Evolutionary conservation across 768 basidiomycete genomes (phyloP), one percentile per base, ranked within the genome.

Genomic region (Mycena belliarum): DNA sequence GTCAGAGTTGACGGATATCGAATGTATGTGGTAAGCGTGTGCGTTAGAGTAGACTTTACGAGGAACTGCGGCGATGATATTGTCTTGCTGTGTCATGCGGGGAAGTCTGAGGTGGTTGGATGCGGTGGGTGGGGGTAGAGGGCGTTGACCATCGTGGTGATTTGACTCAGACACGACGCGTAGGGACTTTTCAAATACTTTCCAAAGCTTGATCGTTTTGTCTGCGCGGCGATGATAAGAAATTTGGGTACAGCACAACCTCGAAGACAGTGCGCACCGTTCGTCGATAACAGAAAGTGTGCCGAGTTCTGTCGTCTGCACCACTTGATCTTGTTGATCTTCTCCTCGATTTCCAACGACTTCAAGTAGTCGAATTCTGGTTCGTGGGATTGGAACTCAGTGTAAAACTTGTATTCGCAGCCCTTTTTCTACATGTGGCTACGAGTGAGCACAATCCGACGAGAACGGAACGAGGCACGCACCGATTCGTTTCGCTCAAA

Each of bases 281-380:
- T 99, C 28, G 97, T 98, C 57, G 95, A 96, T 49, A 99, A 75
- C 55, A 99, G 77, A 75, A 99, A 98, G 75, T 99, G 97, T 43
- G 97, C 95, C 44, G 91, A 82, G 72, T 98, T 98, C 77, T 97
- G 95, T 63, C 97, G 85, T 79, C 88, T 95, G 82, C 95, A 98
- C 97, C 97, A 99, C 73, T 95, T 93, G 85, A 99, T 99, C 86
- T 97, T 93, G 82, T 99, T 99, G 82, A 99, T 99, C 89, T 99
- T 99, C 84, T 99, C 97, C 77, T 99, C 97, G 75, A 99, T 99
- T 83, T 99, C 97, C 66, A 99, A 81, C 23, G 94, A 97, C 82
- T 99, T 99, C 70, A 99, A 87, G 75, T 99, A 99, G 79, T 99
- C 97, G 74, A 99, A 99, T 74, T 99, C 97, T 53, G 97, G 97